Base-by-base conservation (phyloP, 129 eudicot genomes). In the Rutidosis leptorrhynchoides region DNA sequence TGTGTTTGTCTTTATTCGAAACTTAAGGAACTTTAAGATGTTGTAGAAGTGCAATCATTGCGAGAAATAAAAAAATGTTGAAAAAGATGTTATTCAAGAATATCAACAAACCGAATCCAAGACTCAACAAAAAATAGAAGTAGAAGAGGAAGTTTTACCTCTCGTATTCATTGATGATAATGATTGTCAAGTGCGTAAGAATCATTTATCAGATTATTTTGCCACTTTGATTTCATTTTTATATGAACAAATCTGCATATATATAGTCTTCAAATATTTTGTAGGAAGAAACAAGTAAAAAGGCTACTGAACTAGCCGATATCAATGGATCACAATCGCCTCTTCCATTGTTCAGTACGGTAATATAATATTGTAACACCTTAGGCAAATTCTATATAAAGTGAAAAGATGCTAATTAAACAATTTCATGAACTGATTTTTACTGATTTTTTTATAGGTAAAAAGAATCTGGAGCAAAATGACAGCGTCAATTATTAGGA, bases 281-380 rank as follows among this genome's bases (percentile, higher is more conserved):
- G 32, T 65, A 90, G 97, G 96, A 58, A 64, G 94, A 85, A 79
- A 45, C 83, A 70, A 79, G 82, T 73, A 85, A 83, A 59, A 62
- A 58, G 53, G 79, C 74, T 26, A 49, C 62, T 53, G 83, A 85
- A 67, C 40, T 81, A 33, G 88, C 81, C 48, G 83, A 87, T 77
- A 80, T 69, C 82, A 79, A 81, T 48, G 90, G 83, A 42, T 25
- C 74, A 12, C 35, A 4, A 17, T 71, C 80, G 54, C 91, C 95
- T 62, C 97, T 90, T 67, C 83, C 63, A 83, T 84, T 2, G 1
- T 79, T 60, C 83, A 79, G 65, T 90, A 90, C 23, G 95, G 97
- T 84, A 79, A 51, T 54, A 7, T 28, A 40, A 51, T 67, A 59
- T 4, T 26, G 14, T 19, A 49, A 49, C 55, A 26, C 20, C 62